These are phyloP conservation scores for Bryopsis sp. DNA, from an alignment of 139 green algal genomes.

Conservation along the genomic window DNA sequence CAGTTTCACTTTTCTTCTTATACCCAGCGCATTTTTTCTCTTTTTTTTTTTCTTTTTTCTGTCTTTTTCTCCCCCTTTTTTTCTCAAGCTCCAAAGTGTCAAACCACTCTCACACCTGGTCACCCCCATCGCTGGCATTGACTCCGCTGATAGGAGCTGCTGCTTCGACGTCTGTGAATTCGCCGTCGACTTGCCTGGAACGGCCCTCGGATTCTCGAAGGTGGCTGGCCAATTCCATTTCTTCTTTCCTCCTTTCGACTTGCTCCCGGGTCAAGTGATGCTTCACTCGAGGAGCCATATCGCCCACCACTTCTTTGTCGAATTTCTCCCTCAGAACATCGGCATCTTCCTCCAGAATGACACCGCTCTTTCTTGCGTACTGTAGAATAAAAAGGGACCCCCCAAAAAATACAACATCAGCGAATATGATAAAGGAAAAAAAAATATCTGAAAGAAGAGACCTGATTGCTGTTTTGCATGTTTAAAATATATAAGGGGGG, in stretches of 20 bases:
- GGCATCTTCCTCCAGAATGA: constrained; percentile 5
- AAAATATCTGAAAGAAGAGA: no score
- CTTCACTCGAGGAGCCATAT: constrained; percentile 11
- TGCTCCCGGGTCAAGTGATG: constrained; percentile 26
- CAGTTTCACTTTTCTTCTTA: no score
- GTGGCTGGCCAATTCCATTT: neutral
- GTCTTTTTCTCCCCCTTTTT: neutral
- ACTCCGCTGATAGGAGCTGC: neutral
- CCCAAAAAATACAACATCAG: constrained; percentile 17
- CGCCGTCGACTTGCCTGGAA: neutral
- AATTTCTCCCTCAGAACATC: constrained; percentile 13
- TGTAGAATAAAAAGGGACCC: constrained; percentile 6
- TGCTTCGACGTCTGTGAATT: neutral
- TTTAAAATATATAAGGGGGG: no score
- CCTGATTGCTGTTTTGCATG: no score
- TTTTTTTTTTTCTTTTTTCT: neutral
- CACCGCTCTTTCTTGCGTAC: neutral
- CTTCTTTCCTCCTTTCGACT: neutral
- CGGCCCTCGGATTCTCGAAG: neutral
- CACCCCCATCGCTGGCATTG: neutral
- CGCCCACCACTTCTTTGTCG: constrained; percentile 7
- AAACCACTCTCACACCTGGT: neutral
- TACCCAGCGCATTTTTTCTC: neutral
- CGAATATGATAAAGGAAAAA: neutral
- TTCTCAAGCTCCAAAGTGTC: neutral